phyloP scores from a whole-genome alignment of 306 rosid genomes.

The Carpinus fangiana region DNA sequence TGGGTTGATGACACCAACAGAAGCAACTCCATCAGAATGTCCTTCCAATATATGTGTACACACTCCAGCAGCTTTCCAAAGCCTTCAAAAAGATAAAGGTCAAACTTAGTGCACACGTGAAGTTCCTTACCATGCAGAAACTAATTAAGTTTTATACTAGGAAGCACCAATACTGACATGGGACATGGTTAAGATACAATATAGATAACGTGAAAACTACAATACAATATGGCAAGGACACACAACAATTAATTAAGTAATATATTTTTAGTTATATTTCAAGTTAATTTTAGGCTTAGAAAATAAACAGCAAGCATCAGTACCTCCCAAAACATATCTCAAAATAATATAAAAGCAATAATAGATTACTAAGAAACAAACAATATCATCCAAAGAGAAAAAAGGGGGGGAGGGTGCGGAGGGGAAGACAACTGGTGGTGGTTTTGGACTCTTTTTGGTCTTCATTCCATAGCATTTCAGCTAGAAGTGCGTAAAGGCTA shows the following conservation, averaged over 20 bases:
- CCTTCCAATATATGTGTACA: slow-evolving; percentile 86
- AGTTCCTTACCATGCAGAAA: slow-evolving; percentile 16
- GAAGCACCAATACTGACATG: not conserved
- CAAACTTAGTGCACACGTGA: slow-evolving; percentile 9
- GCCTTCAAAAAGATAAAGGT: slow-evolving; percentile 42
- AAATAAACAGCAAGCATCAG: not conserved
- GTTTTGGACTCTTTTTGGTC: no score
- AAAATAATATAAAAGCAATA: not conserved
- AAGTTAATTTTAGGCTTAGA: not conserved
- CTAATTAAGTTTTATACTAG: slow-evolving; percentile 2
- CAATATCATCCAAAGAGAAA: not conserved
- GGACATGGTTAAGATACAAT: not conserved
- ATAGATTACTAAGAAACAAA: not conserved
- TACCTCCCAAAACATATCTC: not conserved
- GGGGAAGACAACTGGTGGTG: no score
- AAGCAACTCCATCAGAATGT: slow-evolving; percentile 69
- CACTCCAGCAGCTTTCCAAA: slow-evolving; percentile 72
- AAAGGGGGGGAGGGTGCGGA: not conserved
- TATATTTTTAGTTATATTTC: no score
- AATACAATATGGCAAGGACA: no score
- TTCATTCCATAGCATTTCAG: no score
- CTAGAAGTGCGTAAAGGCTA: no score
- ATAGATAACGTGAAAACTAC: no score
- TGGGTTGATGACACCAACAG: slow-evolving; percentile 59
- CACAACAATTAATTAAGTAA: not conserved